These are phyloP conservation scores for Vigna angularis DNA, from an alignment of 306 rosid species.

Conservation along the genomic window DNA sequence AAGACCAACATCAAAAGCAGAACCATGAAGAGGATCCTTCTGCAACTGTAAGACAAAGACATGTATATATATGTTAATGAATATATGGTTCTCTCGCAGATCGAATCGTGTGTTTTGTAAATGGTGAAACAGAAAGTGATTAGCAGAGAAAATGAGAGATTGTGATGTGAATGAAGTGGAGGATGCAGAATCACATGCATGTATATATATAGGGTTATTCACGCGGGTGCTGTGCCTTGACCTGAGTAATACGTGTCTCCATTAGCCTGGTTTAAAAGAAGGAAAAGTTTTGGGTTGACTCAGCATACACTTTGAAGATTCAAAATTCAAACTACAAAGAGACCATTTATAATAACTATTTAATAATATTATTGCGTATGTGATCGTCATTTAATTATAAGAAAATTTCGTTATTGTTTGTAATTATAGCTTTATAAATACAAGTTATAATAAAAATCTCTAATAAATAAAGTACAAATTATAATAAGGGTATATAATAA, in stretches of 20 bases:
- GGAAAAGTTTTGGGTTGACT: background rate
- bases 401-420: too few relatives aligned
- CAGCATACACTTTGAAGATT: background rate
- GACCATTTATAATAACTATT: too few relatives aligned
- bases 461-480: too few relatives aligned
- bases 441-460: too few relatives aligned
- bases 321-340: background rate
- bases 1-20: conserved; percentile 33
- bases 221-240: background rate
- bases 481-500: too few relatives aligned
- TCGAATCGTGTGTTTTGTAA: background rate
- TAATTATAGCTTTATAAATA: too few relatives aligned
- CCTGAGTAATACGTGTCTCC: background rate
- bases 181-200: background rate
- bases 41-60: conserved; percentile 33
- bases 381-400: too few relatives aligned
- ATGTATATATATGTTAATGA: background rate
- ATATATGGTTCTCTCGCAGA: background rate
- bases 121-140: background rate
- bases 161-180: too few relatives aligned
- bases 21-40: conserved; percentile 29
- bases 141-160: too few relatives aligned
- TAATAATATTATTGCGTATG: too few relatives aligned
- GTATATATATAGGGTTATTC: background rate
- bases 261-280: background rate